Base-by-base conservation (phyloP, 371 early-diverging fungal genomes). In the Catenaria anguillulae region DNA sequence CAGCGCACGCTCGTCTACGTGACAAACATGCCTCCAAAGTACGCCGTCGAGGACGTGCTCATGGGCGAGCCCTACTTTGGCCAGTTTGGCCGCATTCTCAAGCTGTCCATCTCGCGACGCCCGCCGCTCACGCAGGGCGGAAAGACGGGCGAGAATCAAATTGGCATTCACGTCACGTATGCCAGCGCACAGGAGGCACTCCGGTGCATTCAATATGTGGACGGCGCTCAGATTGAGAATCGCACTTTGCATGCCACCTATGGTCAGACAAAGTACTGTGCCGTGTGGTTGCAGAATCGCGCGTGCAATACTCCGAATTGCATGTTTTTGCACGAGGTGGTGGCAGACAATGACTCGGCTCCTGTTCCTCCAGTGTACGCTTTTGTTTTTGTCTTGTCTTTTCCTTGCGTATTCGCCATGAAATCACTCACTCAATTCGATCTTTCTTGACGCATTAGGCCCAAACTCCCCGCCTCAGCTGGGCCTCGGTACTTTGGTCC, bases 221-320 rank as follows among this genome's bases (percentile, higher is more conserved):
- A 97, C 72, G 93, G 94, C 4, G 89, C 84, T 64, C 72, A 84
- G n/a, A 87, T 82, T 67, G 95, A 92, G 61, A 92, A 90, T 33
- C 76, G 85, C 66, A 79, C 90, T 34, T 72, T 94, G 52, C 80
- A 88, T 55, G 92, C 90, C 5, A 88, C 93, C 0, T 90, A 88
- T 76, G 98, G 98, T 33, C 93, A 96, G 23, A 97, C 96, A 42
- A 94, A 95, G 71, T 97, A 97, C 71, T 97, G 98, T 71, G 85
- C 94, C 15, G 90, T 87, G 69, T 97, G 89, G 70, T 73, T 97
- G 50, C 86, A 90, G 33, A 87, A 85, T 65, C 86, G 89, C 74
- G 70, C 81, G 2, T 97, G 98, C 69, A 93, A 88, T 65, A 94
- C 92, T 67, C 85, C 89, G 15, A 84, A 81, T 17, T 97, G 98